Conservation (phyloP, 2,329 filamentous ascomycete genomes). For the Lecanicillium sp. region DNA sequence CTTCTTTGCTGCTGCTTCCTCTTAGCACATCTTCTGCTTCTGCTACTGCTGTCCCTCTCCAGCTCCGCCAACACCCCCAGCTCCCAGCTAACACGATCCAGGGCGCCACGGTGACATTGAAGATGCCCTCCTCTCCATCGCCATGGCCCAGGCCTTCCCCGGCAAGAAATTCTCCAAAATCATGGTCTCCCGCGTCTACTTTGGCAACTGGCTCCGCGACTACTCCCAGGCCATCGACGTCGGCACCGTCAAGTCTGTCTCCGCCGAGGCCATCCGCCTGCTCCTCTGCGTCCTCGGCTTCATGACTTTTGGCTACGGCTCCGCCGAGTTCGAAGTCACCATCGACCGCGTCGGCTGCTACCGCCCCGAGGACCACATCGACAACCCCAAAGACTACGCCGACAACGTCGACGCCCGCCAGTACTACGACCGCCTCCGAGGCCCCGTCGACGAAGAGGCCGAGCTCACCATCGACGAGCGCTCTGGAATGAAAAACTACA, state of each 20-base stretch:
- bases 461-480: constrained; percentile 74
- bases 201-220: constrained; percentile 91
- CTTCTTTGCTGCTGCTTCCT: not conserved
- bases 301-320: constrained; percentile 67
- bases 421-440: constrained; percentile 76
- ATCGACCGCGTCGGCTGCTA: constrained; percentile 71
- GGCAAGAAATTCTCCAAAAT: constrained; percentile 84
- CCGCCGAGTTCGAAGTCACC: constrained; percentile 74
- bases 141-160: constrained; percentile 47
- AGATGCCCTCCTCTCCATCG: constrained; percentile 73
- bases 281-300: constrained; percentile 86
- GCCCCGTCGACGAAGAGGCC: constrained; percentile 68
- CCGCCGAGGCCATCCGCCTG: constrained; percentile 83
- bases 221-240: constrained; percentile 94
- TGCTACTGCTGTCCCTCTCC: not conserved
- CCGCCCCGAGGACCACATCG: constrained; percentile 63
- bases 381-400: constrained; percentile 80
- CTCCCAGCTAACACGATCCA: constrained; percentile 25
- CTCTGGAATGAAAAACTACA: constrained; percentile 87
- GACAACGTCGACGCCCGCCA: constrained; percentile 80
- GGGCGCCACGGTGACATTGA: constrained; percentile 90
- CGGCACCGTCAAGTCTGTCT: constrained; percentile 85
- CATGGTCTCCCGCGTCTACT: constrained; percentile 84
- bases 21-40: too few species aligned
- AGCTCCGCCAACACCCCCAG: not conserved